A percentile compares a stretch with the other conserved stretches of the same genome.
These are phyloP conservation scores for Arabidopsis hybrid DNA, from an alignment of 441 rosid species.

Conservation along the genomic window DNA sequence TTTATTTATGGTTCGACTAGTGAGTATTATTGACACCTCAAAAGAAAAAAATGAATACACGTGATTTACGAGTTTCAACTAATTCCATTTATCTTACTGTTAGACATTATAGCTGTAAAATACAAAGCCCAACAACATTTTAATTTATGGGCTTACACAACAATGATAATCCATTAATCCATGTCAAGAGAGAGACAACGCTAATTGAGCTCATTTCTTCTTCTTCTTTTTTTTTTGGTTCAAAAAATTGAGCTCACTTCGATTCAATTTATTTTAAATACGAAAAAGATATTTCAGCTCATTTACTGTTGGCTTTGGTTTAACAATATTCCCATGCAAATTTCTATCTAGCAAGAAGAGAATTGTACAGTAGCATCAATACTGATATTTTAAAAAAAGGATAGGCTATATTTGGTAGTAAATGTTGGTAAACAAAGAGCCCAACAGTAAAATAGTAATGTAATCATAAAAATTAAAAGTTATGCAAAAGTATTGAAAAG, in stretches of 20 bases:
- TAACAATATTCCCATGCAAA: not conserved
- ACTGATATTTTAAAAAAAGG: too few relatives aligned
- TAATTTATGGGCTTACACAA: constrained; percentile 13
- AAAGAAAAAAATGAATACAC: constrained; percentile 25
- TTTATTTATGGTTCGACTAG: constrained; percentile 4
- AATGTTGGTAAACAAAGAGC: too few relatives aligned
- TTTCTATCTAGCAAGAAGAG: too few relatives aligned
- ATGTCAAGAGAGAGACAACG: not conserved
- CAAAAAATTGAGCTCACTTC: not conserved
- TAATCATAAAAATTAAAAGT: too few relatives aligned
- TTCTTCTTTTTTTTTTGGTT: too few relatives aligned
- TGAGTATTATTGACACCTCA: constrained; percentile 16
- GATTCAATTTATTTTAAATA: not conserved
- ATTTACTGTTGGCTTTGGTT: not conserved
- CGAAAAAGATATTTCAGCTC: too few relatives aligned
- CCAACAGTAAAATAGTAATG: too few relatives aligned
- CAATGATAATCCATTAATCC: not conserved
- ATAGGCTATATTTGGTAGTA: too few relatives aligned
- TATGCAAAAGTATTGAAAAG: too few relatives aligned
- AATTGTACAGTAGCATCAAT: too few relatives aligned
- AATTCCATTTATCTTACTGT: constrained; percentile 23
- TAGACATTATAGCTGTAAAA: not conserved
- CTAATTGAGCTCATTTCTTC: not conserved
- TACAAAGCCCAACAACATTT: constrained; percentile 20
- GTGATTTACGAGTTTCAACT: constrained; percentile 31